Percentiles rank a stretch among this genome's conserved stretches.
These are phyloP conservation scores for Nicotiana undulata DNA, from an alignment of 257 asterid species.

Conservation along the genomic window DNA sequence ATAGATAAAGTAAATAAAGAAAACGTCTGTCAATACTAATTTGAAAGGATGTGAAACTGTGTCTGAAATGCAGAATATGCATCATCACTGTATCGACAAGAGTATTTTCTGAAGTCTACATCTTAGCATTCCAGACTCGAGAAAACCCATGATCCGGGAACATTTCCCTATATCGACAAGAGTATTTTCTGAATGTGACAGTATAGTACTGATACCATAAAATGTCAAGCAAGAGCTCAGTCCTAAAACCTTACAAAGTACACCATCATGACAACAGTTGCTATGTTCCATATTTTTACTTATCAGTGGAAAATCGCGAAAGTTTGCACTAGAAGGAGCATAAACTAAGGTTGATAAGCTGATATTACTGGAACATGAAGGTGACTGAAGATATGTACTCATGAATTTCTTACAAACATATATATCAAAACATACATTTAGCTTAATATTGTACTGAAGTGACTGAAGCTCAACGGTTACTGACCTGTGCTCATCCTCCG, in stretches of 20 bases:
- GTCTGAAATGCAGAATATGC: not conserved
- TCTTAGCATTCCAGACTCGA: not conserved
- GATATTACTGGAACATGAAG: not conserved
- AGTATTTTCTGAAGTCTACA: not conserved
- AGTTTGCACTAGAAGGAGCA: not conserved
- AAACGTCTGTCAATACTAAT: not conserved
- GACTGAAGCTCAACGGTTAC: too few species aligned
- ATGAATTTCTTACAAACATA: too few species aligned
- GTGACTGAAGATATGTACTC: too few species aligned
- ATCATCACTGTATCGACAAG: too few species aligned
- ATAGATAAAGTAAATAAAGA: not conserved
- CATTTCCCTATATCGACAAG: not conserved
- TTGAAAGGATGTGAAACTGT: not conserved
- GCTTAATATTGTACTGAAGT: too few species aligned
- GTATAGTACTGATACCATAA: not conserved
- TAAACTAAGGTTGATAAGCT: not conserved
- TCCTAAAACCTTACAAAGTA: not conserved
- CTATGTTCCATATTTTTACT: not conserved
- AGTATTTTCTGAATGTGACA: not conserved
- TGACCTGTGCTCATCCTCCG: constrained; percentile 97
- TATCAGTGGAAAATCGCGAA: not conserved
- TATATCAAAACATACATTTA: too few species aligned
- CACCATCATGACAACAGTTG: not conserved
- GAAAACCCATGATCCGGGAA: not conserved
- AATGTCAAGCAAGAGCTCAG: not conserved